Percentiles rank a stretch among this genome's conserved stretches.
Evolutionary conservation across 208 protist genomes (phyloP).

Genomic region (Leishmania gerbilli): DNA sequence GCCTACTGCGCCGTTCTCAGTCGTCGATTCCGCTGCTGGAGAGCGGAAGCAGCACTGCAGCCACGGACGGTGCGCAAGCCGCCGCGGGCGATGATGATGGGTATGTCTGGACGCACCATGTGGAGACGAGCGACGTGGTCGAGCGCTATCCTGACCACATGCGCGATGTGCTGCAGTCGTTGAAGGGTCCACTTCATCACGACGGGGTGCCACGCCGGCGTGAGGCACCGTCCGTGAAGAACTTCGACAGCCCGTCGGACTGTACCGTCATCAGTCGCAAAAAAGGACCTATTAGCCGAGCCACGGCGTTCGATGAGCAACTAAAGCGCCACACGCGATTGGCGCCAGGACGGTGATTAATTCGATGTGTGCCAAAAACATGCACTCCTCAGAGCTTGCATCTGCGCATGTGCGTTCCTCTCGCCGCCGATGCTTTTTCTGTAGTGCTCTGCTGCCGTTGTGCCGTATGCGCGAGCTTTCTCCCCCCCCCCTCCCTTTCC

Average conservation of each 20-base stretch:
- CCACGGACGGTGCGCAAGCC: background rate
- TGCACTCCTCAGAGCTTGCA: background rate
- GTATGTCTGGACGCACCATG: slow-evolving; percentile 67
- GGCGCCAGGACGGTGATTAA: slow-evolving; percentile 41
- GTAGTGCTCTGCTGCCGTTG: background rate
- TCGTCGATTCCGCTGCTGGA: slow-evolving; percentile 14
- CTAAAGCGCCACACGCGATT: slow-evolving; percentile 59
- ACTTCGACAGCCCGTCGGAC: slow-evolving; percentile 1
- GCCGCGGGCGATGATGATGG: slow-evolving; percentile 20
- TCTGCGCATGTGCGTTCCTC: background rate
- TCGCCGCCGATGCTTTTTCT: background rate
- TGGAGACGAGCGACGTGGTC: slow-evolving; percentile 75
- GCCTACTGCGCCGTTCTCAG: slow-evolving; percentile 35
- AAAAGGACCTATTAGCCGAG: slow-evolving; percentile 76
- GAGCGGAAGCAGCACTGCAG: slow-evolving; percentile 8
- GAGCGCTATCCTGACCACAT: slow-evolving; percentile 84
- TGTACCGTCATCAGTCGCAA: slow-evolving; percentile 81
- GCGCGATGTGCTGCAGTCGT: slow-evolving; percentile 62
- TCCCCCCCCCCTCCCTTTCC: background rate
- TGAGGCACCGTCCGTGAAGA: background rate
- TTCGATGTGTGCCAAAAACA: background rate
- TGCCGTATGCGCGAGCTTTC: background rate
- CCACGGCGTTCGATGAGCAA: slow-evolving; percentile 50
- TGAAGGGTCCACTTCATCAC: slow-evolving; percentile 38
- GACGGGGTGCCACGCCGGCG: background rate